phyloP scores from a whole-genome alignment of 805 yeast species.

The Ogataea nitratoaversa region DNA sequence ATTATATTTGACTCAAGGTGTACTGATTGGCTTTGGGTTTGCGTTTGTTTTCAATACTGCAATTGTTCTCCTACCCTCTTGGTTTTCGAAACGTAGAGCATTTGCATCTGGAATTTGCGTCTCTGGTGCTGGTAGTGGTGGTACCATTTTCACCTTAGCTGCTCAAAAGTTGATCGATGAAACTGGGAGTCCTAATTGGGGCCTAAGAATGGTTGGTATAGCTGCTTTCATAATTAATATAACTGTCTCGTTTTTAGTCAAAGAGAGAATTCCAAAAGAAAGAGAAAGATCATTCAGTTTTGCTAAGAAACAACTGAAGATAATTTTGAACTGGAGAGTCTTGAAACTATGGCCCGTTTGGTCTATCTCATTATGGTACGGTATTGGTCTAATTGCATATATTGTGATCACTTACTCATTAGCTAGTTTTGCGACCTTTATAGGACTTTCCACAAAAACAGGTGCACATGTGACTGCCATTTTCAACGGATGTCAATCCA shows the following conservation, averaged over 20 bases:
- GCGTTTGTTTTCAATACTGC: conserved; percentile 50
- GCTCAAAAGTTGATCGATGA: conserved; percentile 34
- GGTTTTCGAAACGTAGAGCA: conserved; percentile 49
- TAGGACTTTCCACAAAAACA: conserved; percentile 42
- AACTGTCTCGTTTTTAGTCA: conserved; percentile 39
- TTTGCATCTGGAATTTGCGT: conserved; percentile 36
- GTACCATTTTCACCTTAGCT: conserved; percentile 33
- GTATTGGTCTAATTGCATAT: conserved; percentile 37
- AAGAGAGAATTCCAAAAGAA: conserved; percentile 35
- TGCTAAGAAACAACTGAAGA: conserved; percentile 9
- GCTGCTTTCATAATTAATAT: conserved; percentile 34
- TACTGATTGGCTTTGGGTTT: conserved; percentile 47
- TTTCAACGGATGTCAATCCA: conserved; percentile 41
- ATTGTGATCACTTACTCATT: conserved; percentile 42
- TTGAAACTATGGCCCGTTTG: conserved; percentile 15
- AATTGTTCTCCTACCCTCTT: conserved; percentile 44
- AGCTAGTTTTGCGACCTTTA: conserved; percentile 41
- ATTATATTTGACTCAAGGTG: conserved; percentile 49
- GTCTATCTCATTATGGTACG: conserved; percentile 25
- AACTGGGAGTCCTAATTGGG: conserved; percentile 41
- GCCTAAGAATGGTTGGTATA: conserved; percentile 40
- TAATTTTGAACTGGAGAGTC: conserved; percentile 14
- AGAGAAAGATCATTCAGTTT: conserved; percentile 7
- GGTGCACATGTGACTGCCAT: conserved; percentile 44
- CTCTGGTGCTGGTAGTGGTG: conserved; percentile 42